Conservation (phyloP, 306 rosid species). For the Quercus mongolica region DNA sequence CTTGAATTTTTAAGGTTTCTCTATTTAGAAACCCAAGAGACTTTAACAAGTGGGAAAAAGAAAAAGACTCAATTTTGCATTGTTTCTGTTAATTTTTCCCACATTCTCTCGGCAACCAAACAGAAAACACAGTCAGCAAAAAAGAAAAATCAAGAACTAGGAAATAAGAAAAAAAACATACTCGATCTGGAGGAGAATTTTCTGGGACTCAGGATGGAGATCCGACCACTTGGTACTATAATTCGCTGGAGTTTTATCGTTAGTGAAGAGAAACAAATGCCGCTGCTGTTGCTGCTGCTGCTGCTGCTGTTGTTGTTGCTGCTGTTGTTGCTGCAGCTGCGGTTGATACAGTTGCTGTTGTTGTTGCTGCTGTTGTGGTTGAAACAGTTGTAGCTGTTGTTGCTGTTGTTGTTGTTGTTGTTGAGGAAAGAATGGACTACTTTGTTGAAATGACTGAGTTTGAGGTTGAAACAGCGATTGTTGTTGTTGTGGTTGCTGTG, state of each 20-base stretch:
- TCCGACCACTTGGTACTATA: slow-evolving; percentile 91
- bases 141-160: not conserved
- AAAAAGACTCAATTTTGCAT: not conserved
- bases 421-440: slow-evolving; percentile 12
- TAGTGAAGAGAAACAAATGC: slow-evolving; percentile 64
- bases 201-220: slow-evolving; percentile 94
- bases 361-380: slow-evolving; percentile 47
- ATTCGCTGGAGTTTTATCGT: slow-evolving; percentile 74
- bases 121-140: not conserved
- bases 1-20: not conserved
- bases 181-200: slow-evolving; percentile 85
- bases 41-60: not conserved
- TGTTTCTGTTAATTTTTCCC: not conserved
- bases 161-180: slow-evolving; percentile 20
- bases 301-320: slow-evolving; percentile 23
- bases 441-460: slow-evolving; percentile 20
- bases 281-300: slow-evolving; percentile 36
- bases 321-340: slow-evolving; percentile 30
- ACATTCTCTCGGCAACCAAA: slow-evolving; percentile 3
- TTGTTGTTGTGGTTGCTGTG: slow-evolving; percentile 36
- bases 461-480: slow-evolving; percentile 57
- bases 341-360: slow-evolving; percentile 28
- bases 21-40: not conserved
- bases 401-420: slow-evolving; percentile 33
- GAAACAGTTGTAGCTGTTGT: slow-evolving; percentile 28